Conservation (phyloP, 768 basidiomycete species). For the Termitomyces sp. region DNA sequence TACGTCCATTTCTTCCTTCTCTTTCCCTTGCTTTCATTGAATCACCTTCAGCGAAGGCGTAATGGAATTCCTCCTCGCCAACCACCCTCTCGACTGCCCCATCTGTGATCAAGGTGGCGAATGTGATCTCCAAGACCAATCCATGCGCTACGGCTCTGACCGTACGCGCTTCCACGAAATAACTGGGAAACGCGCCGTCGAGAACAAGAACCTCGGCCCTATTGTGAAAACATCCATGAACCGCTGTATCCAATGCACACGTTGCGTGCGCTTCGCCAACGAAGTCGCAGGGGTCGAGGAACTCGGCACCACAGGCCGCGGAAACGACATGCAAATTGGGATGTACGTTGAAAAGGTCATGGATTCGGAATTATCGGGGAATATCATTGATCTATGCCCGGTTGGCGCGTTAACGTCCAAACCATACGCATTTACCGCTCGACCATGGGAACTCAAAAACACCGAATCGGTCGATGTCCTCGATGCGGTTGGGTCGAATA, state of each 20-base stretch:
- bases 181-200: slow-evolving; percentile 94
- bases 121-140: slow-evolving; percentile 98
- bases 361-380: slow-evolving; percentile 96
- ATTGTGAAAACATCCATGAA: slow-evolving; percentile 99
- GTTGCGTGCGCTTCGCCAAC: slow-evolving; percentile 98
- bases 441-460: slow-evolving; percentile 98
- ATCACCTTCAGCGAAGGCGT: slow-evolving; percentile 75
- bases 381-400: slow-evolving; percentile 95
- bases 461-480: slow-evolving; percentile 95
- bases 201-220: slow-evolving; percentile 97
- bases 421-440: slow-evolving; percentile 95
- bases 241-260: slow-evolving; percentile 98
- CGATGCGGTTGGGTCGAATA: slow-evolving; percentile 95
- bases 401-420: slow-evolving; percentile 98
- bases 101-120: slow-evolving; percentile 99
- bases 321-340: slow-evolving; percentile 98
- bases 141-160: slow-evolving; percentile 98
- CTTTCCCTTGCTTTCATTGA: slow-evolving; percentile 8
- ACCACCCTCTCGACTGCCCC: slow-evolving; percentile 98
- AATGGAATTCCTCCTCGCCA: slow-evolving; percentile 97
- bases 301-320: slow-evolving; percentile 93
- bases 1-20: slow-evolving; percentile 24
- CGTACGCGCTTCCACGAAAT: slow-evolving; percentile 98
- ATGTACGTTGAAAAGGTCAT: slow-evolving; percentile 98
- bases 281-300: slow-evolving; percentile 99